Evolutionary conservation across 2,329 filamentous ascomycete genomes (phyloP).

Genomic region (Septoria petroselini): DNA sequence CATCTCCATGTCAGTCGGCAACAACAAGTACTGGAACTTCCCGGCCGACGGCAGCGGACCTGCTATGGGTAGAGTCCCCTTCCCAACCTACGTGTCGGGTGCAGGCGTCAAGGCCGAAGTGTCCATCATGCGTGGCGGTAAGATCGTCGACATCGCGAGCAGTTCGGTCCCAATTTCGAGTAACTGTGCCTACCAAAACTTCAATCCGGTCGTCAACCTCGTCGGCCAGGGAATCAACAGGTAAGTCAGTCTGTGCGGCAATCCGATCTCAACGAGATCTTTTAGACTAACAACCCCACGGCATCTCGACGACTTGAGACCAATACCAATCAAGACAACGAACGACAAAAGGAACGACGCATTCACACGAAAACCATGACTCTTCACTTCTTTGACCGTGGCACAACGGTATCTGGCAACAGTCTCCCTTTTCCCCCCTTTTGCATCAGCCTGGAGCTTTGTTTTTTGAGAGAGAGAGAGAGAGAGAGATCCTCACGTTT

Average conservation of each 20-base stretch:
- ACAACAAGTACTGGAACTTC: slow-evolving; percentile 39
- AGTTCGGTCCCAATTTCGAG: slow-evolving; percentile 33
- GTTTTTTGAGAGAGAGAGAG: no score
- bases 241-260: slow-evolving; percentile 6
- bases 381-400: slow-evolving; percentile 1
- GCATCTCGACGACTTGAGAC: slow-evolving; percentile 9
- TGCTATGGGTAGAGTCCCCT: slow-evolving; percentile 35
- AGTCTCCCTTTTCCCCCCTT: slow-evolving; percentile 1
- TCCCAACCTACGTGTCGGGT: slow-evolving; percentile 33
- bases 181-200: slow-evolving; percentile 37
- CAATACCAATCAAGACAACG: neutral
- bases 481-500: neutral
- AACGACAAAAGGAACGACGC: slow-evolving; percentile 4
- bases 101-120: slow-evolving; percentile 35
- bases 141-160: slow-evolving; percentile 27
- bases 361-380: neutral
- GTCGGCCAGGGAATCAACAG: slow-evolving; percentile 32
- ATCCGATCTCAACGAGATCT: neutral
- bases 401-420: slow-evolving; percentile 2
- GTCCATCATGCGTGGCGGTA: slow-evolving; percentile 34
- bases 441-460: slow-evolving; percentile 24
- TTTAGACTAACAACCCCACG: slow-evolving; percentile 5
- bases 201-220: slow-evolving; percentile 40
- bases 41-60: slow-evolving; percentile 33
- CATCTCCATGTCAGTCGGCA: slow-evolving; percentile 37